A percentile compares a stretch with the other conserved stretches of the same genome.
phyloP scores from a whole-genome alignment of 2,329 filamentous ascomycete species.

The Penicillium sp. region DNA sequence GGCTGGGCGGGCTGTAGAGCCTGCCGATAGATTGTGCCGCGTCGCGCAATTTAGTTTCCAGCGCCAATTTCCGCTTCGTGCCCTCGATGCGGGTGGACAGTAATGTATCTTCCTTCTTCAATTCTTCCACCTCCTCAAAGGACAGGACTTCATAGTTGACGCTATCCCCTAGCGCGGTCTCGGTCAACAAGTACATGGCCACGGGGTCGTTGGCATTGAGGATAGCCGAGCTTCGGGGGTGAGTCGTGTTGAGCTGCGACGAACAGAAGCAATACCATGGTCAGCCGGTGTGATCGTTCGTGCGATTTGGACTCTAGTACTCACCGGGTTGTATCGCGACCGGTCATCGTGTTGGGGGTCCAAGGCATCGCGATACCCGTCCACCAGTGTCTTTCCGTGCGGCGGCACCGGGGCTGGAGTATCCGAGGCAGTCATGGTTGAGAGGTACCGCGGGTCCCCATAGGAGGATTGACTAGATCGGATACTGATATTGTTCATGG shows the following conservation, averaged over 20 bases:
- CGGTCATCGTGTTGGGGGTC: constrained; percentile 54
- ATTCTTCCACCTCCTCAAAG: constrained; percentile 81
- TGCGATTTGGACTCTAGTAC: constrained; percentile 23
- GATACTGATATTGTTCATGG: constrained; percentile 37
- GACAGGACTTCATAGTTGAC: constrained; percentile 79
- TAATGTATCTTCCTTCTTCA: constrained; percentile 80
- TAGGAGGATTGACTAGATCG: constrained; percentile 43
- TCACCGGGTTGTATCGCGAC: constrained; percentile 57
- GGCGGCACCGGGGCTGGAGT: constrained; percentile 28
- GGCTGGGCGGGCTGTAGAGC: constrained; percentile 66
- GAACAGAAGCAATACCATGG: constrained; percentile 39
- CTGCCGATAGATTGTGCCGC: constrained; percentile 82
- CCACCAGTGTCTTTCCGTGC: constrained; percentile 50
- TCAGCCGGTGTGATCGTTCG: constrained; percentile 4
- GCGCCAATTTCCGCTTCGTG: constrained; percentile 73
- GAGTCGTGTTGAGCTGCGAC: constrained; percentile 52
- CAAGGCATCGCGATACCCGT: constrained; percentile 58
- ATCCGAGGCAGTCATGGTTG: constrained; percentile 33
- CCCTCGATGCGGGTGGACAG: constrained; percentile 75
- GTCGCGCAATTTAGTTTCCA: constrained; percentile 93
- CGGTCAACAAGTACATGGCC: constrained; percentile 84
- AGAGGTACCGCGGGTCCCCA: constrained; percentile 40
- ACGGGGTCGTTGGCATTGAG: constrained; percentile 57
- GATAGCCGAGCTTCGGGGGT: constrained; percentile 37
- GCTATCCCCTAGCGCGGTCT: constrained; percentile 88